These are phyloP conservation scores for Pseudogymnoascus verrucosus DNA, from an alignment of 2,329 filamentous ascomycete species.

Conservation along the genomic window DNA sequence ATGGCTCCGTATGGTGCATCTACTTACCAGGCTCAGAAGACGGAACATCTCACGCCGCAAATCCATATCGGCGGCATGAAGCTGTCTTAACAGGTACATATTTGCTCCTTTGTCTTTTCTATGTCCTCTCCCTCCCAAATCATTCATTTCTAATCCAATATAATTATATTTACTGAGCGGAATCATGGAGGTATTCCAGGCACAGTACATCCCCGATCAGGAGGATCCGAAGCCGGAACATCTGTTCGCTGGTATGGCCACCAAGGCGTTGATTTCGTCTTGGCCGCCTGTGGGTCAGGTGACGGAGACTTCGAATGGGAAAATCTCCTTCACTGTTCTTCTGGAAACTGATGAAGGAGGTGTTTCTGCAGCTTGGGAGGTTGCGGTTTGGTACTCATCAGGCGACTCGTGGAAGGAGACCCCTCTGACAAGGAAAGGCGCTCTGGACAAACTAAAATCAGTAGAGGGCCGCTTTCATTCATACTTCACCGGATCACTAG, in stretches of 20 bases:
- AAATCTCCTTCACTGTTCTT: slow-evolving; percentile 57
- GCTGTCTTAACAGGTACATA: background rate
- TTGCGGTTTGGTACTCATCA: slow-evolving; percentile 64
- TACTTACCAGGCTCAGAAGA: slow-evolving; percentile 3
- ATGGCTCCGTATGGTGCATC: background rate
- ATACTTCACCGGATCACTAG: slow-evolving; percentile 48
- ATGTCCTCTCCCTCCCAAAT: slow-evolving; percentile 6
- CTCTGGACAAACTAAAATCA: background rate
- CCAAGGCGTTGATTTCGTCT: slow-evolving; percentile 44
- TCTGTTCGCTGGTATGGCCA: slow-evolving; percentile 27
- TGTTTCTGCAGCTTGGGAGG: slow-evolving; percentile 56
- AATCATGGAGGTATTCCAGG: slow-evolving; percentile 27
- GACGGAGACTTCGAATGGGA: slow-evolving; percentile 45
- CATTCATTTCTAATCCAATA: background rate
- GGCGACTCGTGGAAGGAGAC: slow-evolving; percentile 50
- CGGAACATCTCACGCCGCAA: slow-evolving; percentile 6
- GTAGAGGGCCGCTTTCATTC: slow-evolving; percentile 22
- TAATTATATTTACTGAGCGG: slow-evolving; percentile 15
- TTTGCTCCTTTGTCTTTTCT: slow-evolving; percentile 6
- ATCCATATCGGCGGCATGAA: background rate
- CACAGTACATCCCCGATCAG: slow-evolving; percentile 26
- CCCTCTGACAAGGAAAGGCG: slow-evolving; percentile 22
- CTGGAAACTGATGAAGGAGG: slow-evolving; percentile 55
- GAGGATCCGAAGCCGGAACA: slow-evolving; percentile 31
- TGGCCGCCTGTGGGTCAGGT: slow-evolving; percentile 71